These are phyloP conservation scores for Oryza meyeriana DNA, from an alignment of 176 grass and related monocot species.

Conservation along the genomic window DNA sequence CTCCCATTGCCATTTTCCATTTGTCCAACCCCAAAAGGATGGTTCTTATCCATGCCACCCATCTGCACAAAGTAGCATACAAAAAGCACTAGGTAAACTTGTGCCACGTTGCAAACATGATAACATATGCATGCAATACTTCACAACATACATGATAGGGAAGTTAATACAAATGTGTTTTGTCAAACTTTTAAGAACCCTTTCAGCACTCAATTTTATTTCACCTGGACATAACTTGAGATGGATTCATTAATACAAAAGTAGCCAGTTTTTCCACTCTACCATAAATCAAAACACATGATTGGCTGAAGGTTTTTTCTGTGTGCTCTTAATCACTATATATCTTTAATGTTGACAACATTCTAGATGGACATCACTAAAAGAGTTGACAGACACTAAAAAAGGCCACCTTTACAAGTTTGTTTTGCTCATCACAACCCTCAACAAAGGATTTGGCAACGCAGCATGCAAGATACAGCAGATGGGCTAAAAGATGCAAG, in stretches of 20 bases:
- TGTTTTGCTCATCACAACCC: not conserved
- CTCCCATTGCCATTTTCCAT: conserved; percentile 72
- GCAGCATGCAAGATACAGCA: not conserved
- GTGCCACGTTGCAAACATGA: not conserved
- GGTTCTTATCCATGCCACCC: conserved; percentile 61
- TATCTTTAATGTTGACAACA: not conserved
- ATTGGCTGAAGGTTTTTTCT: conserved; percentile 1
- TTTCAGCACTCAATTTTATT: not conserved
- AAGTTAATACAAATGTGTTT: conserved; percentile 12
- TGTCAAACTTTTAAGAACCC: not conserved
- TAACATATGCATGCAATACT: not conserved
- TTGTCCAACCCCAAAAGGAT: conserved; percentile 68
- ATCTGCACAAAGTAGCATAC: conserved; percentile 55
- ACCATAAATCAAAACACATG: not conserved
- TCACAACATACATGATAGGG: not conserved
- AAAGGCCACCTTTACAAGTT: not conserved
- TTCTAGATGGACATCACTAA: not conserved
- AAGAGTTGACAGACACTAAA: not conserved
- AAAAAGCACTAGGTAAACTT: conserved; percentile 23
- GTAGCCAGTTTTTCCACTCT: not conserved
- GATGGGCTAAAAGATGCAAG: not conserved
- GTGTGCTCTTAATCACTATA: not conserved
- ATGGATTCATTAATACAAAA: not conserved
- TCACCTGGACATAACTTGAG: conserved; percentile 1
- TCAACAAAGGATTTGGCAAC: not conserved